phyloP scores from a whole-genome alignment of 1,284 basidiomycete genomes.

The Clitocybe nebularis region DNA sequence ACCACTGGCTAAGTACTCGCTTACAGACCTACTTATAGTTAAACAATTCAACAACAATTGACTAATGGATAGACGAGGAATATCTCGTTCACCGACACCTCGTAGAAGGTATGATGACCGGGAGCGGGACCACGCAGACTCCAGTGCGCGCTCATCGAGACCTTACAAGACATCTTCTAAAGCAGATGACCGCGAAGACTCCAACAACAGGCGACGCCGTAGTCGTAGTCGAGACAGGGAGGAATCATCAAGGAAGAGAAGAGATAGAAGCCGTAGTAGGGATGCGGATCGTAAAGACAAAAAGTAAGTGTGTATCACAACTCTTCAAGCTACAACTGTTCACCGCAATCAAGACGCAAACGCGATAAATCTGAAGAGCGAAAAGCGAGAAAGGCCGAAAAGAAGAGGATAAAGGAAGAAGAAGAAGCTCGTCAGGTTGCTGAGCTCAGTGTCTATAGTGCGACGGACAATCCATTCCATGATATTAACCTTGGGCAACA shows the following conservation, averaged over 20 bases:
- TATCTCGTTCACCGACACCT: conserved; percentile 47
- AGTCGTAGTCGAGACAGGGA: conserved; percentile 40
- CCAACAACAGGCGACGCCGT: conserved; percentile 23
- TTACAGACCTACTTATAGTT: neutral
- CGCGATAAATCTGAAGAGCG: conserved; percentile 78
- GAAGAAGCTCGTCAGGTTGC: conserved; percentile 86
- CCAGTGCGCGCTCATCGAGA: conserved; percentile 26
- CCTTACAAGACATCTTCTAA: conserved; percentile 27
- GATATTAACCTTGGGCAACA: conserved; percentile 93
- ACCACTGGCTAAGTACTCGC: too few species aligned
- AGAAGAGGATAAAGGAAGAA: conserved; percentile 77
- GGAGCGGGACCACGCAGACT: conserved; percentile 26
- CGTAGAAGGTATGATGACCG: conserved; percentile 37
- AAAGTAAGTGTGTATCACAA: conserved; percentile 43
- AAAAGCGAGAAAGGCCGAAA: conserved; percentile 76
- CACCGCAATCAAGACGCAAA: conserved; percentile 52
- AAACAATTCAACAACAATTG: too few species aligned
- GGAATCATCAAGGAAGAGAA: conserved; percentile 34
- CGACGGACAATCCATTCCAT: conserved; percentile 95
- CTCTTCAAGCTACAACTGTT: conserved; percentile 1
- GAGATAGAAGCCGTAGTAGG: conserved; percentile 41
- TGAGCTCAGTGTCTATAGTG: conserved; percentile 89
- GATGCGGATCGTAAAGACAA: conserved; percentile 50
- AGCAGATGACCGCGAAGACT: conserved; percentile 29
- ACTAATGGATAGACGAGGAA: too few species aligned